Evolutionary conservation across 495 filamentous ascomycete genomes (phyloP).

Genomic region (Lophium mytilinum): DNA sequence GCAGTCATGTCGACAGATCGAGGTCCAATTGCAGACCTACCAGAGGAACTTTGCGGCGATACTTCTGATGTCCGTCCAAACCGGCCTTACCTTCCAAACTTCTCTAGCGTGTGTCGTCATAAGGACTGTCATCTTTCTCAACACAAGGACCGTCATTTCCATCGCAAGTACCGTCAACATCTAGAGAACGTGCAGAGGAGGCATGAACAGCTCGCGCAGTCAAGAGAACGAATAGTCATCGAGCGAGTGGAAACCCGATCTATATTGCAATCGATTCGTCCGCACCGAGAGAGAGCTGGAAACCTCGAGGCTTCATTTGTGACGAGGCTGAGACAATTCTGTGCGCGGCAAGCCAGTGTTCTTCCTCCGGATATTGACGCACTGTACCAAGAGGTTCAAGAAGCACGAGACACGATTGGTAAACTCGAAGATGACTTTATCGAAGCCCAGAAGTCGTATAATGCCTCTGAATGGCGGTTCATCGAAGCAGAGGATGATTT

Average conservation of each 20-base stretch:
- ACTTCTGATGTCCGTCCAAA: too few species aligned
- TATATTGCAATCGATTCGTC: background rate
- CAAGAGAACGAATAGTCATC: background rate
- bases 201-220: background rate
- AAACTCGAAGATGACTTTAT: constrained; percentile 2
- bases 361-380: background rate
- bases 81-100: too few species aligned
- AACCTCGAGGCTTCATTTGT: background rate
- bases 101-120: too few species aligned
- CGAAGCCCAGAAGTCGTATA: background rate
- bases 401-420: background rate
- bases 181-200: background rate
- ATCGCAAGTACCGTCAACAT: background rate
- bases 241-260: background rate
- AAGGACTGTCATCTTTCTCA: too few species aligned
- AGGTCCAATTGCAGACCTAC: too few species aligned
- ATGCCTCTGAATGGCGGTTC: constrained; percentile 1
- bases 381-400: background rate
- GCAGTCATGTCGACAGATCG: too few species aligned
- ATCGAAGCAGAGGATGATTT: constrained; percentile 4
- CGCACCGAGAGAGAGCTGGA: background rate
- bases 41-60: too few species aligned
- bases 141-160: too few species aligned
- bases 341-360: background rate
- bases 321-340: background rate